Conservation (phyloP, 2,329 filamentous ascomycete genomes). For the Hypoxylon sp. region DNA sequence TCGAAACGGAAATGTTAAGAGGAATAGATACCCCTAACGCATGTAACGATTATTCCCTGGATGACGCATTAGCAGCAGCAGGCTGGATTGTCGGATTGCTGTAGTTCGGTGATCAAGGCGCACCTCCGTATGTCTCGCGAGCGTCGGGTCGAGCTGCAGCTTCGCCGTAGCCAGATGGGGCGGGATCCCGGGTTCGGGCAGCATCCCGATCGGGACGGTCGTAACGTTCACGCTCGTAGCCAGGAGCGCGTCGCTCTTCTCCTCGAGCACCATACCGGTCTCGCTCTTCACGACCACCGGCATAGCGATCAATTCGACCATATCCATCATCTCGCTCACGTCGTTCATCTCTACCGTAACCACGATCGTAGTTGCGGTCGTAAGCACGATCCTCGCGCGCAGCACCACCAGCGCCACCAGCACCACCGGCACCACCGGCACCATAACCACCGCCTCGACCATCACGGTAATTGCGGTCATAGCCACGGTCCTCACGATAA, state of each 20-base stretch:
- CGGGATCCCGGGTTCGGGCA: constrained; percentile 56
- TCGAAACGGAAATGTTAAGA: constrained; percentile 27
- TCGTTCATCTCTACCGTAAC: constrained; percentile 63
- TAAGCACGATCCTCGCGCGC: constrained; percentile 51
- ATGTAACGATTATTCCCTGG: constrained; percentile 43
- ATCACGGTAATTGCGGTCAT: constrained; percentile 55
- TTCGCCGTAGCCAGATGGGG: constrained; percentile 57
- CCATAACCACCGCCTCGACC: constrained; percentile 55
- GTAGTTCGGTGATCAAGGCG: constrained; percentile 45
- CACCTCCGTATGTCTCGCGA: constrained; percentile 59
- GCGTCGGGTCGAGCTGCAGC: constrained; percentile 57
- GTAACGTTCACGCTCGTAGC: constrained; percentile 55
- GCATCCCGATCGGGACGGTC: constrained; percentile 61
- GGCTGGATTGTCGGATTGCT: constrained; percentile 39
- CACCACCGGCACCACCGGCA: constrained; percentile 50
- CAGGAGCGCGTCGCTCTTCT: constrained; percentile 46
- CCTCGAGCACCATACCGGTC: constrained; percentile 47
- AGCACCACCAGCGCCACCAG: constrained; percentile 44
- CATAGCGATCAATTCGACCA: constrained; percentile 49
- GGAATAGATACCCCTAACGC: constrained; percentile 31
- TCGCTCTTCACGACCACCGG: constrained; percentile 48
- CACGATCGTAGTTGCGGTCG: constrained; percentile 52
- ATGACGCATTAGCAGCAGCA: constrained; percentile 45
- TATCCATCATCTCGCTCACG: constrained; percentile 57
- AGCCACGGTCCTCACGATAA: constrained; percentile 59